These are phyloP conservation scores for Botrytis byssoidea DNA, from an alignment of 2,329 filamentous ascomycete species.

Conservation along the genomic window DNA sequence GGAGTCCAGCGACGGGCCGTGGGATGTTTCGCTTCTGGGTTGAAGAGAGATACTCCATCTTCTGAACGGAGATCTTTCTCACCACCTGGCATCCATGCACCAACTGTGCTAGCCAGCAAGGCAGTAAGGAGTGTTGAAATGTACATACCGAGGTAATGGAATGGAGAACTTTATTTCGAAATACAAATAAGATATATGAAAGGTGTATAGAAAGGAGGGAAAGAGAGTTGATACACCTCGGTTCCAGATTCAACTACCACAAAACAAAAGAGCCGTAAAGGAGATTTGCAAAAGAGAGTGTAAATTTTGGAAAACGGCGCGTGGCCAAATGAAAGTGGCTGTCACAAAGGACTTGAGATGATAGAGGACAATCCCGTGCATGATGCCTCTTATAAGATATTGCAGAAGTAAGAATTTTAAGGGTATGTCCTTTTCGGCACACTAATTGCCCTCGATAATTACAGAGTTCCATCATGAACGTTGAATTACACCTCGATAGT, in stretches of 20 bases:
- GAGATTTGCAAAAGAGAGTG: neutral
- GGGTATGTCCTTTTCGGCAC: neutral
- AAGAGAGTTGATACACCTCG: neutral
- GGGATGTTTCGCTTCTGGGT: conserved; percentile 9
- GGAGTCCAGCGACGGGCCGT: conserved; percentile 17
- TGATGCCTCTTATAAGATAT: neutral
- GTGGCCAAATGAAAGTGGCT: neutral
- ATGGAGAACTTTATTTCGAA: neutral
- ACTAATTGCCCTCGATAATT: neutral
- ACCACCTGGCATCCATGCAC: conserved; percentile 19
- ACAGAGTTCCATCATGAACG: neutral
- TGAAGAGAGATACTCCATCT: conserved; percentile 17
- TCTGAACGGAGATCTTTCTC: conserved; percentile 9
- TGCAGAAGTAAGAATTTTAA: neutral
- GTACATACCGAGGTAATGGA: neutral
- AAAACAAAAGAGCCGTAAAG: neutral
- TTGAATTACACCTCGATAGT: neutral
- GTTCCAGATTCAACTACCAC: neutral
- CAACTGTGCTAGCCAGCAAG: conserved; percentile 11
- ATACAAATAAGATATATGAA: neutral
- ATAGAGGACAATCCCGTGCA: neutral
- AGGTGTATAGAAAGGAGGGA: neutral
- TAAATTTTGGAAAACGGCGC: neutral
- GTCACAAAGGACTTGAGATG: neutral
- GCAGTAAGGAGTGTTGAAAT: conserved; percentile 12